Evolutionary conservation across 148 eudicot species (phyloP).

Genomic region (Selenicereus undatus): DNA sequence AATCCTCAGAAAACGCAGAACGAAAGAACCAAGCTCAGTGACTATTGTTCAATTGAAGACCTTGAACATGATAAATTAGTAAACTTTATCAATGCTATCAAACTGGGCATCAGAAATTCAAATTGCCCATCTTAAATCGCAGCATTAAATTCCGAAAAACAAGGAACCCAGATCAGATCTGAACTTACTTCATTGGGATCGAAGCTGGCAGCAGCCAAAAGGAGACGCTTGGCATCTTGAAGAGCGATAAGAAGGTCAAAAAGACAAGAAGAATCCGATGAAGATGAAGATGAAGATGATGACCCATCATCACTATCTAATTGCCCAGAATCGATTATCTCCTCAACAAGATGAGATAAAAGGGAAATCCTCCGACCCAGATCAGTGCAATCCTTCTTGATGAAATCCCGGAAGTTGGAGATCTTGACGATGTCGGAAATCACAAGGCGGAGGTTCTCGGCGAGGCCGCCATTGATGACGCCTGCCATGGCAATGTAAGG

Average conservation of each 20-base stretch:
- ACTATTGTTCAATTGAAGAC: not conserved
- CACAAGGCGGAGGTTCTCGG: conserved; percentile 30
- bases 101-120: not conserved
- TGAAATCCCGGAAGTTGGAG: conserved; percentile 44
- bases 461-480: conserved; percentile 15
- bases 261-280: conserved; percentile 23
- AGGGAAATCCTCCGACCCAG: conserved; percentile 67
- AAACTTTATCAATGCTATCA: not conserved
- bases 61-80: not conserved
- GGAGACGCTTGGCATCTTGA: conserved; percentile 48
- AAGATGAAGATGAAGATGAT: not conserved
- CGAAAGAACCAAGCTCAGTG: not conserved
- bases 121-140: not conserved
- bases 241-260: conserved; percentile 45
- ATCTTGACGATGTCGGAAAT: conserved; percentile 43
- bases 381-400: conserved; percentile 76
- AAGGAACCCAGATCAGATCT: conserved; percentile 18
- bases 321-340: conserved; percentile 32
- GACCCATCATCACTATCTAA: not conserved
- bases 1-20: not conserved
- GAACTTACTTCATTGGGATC: conserved; percentile 35
- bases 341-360: conserved; percentile 65
- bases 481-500: conserved; percentile 12
- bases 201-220: conserved; percentile 43
- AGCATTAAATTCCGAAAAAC: not conserved